These are phyloP conservation scores for Asterella californica DNA, from an alignment of 225 moss, liverwort and hornwort genomes.

Conservation along the genomic window DNA sequence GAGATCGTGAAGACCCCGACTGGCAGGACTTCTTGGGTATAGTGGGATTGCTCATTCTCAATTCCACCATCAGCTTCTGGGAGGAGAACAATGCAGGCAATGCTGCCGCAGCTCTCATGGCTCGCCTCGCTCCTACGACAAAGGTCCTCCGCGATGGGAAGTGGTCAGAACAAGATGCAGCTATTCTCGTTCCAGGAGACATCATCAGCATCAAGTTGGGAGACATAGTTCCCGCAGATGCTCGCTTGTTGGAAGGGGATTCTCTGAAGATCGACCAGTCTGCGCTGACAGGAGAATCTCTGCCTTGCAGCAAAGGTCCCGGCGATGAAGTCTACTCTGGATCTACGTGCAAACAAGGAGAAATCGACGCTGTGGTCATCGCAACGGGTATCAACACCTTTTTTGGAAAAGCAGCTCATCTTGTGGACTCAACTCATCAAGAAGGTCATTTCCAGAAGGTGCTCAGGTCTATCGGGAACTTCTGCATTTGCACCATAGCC, in stretches of 20 bases:
- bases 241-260: conserved; percentile 9
- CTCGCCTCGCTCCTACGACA: conserved; percentile 1
- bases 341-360: no score
- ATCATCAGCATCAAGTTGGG: no score
- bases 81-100: conserved; percentile 19
- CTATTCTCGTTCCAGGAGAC: conserved; percentile 6
- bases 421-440: conserved; percentile 17
- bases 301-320: conserved; percentile 4
- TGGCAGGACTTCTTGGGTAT: conserved; percentile 15
- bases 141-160: conserved; percentile 7
- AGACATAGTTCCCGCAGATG: conserved; percentile 11
- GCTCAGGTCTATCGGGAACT: no score
- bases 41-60: background rate
- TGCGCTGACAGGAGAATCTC: no score
- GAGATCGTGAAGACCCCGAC: background rate
- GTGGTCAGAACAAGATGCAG: conserved; percentile 8
- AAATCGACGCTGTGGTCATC: no score
- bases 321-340: conserved; percentile 9
- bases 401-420: no score
- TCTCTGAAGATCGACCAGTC: no score
- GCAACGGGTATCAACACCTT: no score
- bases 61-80: conserved; percentile 12
- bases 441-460: conserved; percentile 30
- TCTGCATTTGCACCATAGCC: conserved; percentile 22
- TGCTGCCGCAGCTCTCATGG: conserved; percentile 16